These are phyloP conservation scores for Solanum sejunctum DNA, from an alignment of 257 asterid genomes.

Conservation along the genomic window DNA sequence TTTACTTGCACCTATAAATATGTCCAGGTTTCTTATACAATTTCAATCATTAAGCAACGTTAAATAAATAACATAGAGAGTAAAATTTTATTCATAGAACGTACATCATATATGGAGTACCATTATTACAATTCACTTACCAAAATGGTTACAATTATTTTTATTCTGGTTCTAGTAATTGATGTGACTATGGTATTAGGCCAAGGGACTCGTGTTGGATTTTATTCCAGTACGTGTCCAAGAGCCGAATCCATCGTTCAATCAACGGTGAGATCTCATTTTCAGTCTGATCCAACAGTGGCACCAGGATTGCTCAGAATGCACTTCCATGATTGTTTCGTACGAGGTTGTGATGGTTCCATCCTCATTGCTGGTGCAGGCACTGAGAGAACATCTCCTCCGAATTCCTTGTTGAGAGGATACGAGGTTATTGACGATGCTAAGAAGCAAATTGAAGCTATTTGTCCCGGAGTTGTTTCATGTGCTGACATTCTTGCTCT, in stretches of 20 bases:
- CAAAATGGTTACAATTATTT: background rate
- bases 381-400: conserved; percentile 42
- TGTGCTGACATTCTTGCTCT: conserved; percentile 87
- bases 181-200: conserved; percentile 21
- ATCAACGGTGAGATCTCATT: conserved; percentile 37
- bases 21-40: background rate
- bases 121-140: background rate
- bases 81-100: background rate
- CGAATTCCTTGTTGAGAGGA: conserved; percentile 43
- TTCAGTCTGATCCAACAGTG: conserved; percentile 28
- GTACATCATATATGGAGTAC: background rate
- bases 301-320: conserved; percentile 71
- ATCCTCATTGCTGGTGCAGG: conserved; percentile 43
- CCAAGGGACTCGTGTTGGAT: conserved; percentile 71
- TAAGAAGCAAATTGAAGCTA: conserved; percentile 50
- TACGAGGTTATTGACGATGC: conserved; percentile 67
- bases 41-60: background rate
- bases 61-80: background rate
- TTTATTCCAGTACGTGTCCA: conserved; percentile 58
- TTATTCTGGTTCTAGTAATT: background rate
- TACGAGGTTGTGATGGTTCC: conserved; percentile 82
- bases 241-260: conserved; percentile 48
- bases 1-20: background rate
- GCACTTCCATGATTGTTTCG: conserved; percentile 91
- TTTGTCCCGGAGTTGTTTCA: conserved; percentile 66